Conservation (phyloP, 1,284 basidiomycete genomes). For the Boletus semigastroideus region DNA sequence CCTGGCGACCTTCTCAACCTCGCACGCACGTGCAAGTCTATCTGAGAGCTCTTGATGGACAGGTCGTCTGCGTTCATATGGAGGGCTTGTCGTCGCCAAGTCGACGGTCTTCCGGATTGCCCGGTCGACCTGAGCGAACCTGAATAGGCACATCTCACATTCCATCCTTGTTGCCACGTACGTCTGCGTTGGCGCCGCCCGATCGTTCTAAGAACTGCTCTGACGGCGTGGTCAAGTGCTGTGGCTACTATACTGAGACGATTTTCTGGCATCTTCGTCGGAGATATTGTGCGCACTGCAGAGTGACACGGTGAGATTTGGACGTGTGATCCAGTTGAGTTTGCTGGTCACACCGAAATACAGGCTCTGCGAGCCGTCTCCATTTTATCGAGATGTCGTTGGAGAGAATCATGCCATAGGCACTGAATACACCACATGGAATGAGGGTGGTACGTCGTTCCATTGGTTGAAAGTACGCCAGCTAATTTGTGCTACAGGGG, state of each 20-base stretch:
- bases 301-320: background rate
- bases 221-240: background rate
- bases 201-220: background rate
- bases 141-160: background rate
- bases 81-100: background rate
- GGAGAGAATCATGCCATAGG: background rate
- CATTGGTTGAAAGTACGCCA: background rate
- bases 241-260: background rate
- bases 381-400: background rate
- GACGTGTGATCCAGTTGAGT: no score
- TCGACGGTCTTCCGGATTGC: background rate
- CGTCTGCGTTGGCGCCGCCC: background rate
- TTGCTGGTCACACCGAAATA: background rate
- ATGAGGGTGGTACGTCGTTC: background rate
- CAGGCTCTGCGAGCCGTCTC: background rate
- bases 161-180: background rate
- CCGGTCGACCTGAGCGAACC: constrained; percentile 2
- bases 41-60: background rate
- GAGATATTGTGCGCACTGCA: constrained; percentile 3
- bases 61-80: background rate
- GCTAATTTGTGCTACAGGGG: background rate
- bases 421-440: background rate
- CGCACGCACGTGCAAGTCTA: background rate
- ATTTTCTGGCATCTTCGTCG: constrained; percentile 2
- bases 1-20: background rate